A percentile compares a stretch with the other conserved stretches of the same genome.
Conservation (phyloP, 257 asterid genomes). For the Nicotiana obtusifolia region DNA sequence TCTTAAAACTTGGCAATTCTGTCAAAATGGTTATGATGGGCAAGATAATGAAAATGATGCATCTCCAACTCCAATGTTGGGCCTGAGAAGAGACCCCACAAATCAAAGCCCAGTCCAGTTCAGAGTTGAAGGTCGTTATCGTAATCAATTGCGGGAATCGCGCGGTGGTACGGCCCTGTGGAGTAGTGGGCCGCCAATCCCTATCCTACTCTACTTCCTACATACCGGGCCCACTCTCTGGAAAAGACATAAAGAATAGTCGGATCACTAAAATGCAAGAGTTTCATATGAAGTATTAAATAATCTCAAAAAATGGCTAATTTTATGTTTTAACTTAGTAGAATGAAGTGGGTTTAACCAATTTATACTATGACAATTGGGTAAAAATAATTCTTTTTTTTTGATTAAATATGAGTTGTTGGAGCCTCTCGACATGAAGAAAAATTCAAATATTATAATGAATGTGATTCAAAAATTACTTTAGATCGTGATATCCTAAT, state of each 20-base stretch:
- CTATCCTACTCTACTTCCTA: not conserved
- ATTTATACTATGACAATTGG: too few relatives aligned
- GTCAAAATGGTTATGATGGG: conserved; percentile 11
- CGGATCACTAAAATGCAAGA: too few relatives aligned
- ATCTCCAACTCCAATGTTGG: conserved; percentile 10
- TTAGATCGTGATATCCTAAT: too few relatives aligned
- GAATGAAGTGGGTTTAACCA: too few relatives aligned
- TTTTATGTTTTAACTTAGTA: too few relatives aligned
- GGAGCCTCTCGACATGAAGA: too few relatives aligned
- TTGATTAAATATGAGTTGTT: too few relatives aligned
- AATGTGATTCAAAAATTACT: too few relatives aligned
- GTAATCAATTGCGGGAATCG: conserved; percentile 16
- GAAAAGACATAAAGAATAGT: not conserved
- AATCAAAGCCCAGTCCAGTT: not conserved
- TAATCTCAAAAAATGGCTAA: too few relatives aligned
- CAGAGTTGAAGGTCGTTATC: not conserved
- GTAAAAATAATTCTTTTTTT: too few relatives aligned
- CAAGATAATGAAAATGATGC: conserved; percentile 1
- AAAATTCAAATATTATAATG: too few relatives aligned
- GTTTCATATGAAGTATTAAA: too few relatives aligned
- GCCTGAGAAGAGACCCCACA: not conserved
- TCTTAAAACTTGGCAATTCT: not conserved
- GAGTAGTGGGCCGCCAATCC: conserved; percentile 8
- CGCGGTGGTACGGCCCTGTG: conserved; percentile 4
- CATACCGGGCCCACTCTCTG: not conserved